Conservation (phyloP, 805 yeast genomes). For the Yarrowia bubula region DNA sequence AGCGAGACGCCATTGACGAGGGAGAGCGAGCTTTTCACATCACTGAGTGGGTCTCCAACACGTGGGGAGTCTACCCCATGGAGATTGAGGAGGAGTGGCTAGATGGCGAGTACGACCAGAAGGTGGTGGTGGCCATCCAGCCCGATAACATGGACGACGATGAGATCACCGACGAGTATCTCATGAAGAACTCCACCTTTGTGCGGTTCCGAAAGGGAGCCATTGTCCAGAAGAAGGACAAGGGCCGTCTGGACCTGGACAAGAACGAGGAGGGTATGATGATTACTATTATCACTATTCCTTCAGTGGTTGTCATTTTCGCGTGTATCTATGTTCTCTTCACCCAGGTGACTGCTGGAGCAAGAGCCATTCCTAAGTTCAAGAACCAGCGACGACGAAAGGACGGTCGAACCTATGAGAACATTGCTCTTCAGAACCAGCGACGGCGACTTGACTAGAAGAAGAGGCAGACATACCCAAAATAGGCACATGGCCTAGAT, state of each 20-base stretch:
- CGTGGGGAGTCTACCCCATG: constrained; percentile 63
- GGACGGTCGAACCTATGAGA: background rate
- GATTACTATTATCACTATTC: constrained; percentile 30
- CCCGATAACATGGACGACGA: constrained; percentile 65
- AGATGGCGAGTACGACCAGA: constrained; percentile 50
- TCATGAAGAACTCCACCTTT: constrained; percentile 53
- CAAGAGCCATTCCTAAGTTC: constrained; percentile 25
- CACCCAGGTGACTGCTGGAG: constrained; percentile 10
- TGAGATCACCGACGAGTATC: constrained; percentile 49
- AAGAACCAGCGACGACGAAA: background rate
- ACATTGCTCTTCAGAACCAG: constrained; percentile 14
- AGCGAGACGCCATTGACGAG: constrained; percentile 45
- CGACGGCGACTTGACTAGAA: constrained; percentile 13
- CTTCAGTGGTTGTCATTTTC: constrained; percentile 30
- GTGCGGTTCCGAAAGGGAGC: constrained; percentile 41
- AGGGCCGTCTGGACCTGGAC: constrained; percentile 39
- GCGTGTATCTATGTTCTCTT: constrained; percentile 29
- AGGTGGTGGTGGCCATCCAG: constrained; percentile 67
- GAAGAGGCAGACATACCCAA: background rate
- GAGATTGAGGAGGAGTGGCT: constrained; percentile 66
- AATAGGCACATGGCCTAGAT: background rate
- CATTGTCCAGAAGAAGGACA: constrained; percentile 43
- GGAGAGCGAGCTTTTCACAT: constrained; percentile 52
- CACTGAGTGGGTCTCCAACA: constrained; percentile 67
- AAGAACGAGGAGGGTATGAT: constrained; percentile 43